These are phyloP conservation scores for Apophysomyces sp. DNA, from an alignment of 371 early-diverging fungal species.

Conservation along the genomic window DNA sequence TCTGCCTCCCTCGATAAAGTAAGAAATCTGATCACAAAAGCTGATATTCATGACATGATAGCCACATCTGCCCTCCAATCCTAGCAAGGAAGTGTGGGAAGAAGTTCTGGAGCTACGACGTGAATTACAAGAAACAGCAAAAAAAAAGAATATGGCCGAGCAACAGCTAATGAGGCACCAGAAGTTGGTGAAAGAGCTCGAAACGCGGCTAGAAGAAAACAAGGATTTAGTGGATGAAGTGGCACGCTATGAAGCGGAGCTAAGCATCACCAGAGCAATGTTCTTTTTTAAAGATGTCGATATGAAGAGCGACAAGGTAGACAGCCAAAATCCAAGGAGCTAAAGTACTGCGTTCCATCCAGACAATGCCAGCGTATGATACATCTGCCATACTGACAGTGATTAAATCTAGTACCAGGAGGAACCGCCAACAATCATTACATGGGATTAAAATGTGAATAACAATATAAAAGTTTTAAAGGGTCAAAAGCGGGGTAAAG, in stretches of 20 bases:
- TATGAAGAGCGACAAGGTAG: neutral
- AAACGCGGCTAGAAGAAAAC: slow-evolving; percentile 11
- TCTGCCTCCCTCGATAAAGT: neutral
- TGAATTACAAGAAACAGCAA: neutral
- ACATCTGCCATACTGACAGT: too few species aligned
- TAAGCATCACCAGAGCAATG: slow-evolving; percentile 32
- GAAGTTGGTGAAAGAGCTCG: slow-evolving; percentile 15
- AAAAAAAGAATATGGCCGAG: neutral
- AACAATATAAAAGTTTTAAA: neutral
- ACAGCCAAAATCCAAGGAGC: neutral
- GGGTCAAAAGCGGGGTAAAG: neutral
- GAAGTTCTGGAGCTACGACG: slow-evolving; percentile 9
- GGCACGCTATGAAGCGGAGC: slow-evolving; percentile 39
- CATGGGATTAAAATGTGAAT: neutral
- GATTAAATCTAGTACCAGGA: neutral
- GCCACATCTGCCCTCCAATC: neutral
- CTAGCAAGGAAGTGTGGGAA: neutral
- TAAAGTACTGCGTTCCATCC: too few species aligned
- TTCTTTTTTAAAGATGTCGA: neutral
- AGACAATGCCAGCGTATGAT: too few species aligned
- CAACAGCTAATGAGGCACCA: slow-evolving; percentile 3
- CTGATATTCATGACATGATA: neutral
- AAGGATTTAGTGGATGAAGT: slow-evolving; percentile 25
- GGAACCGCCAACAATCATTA: neutral
- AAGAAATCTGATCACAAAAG: neutral